phyloP scores from a whole-genome alignment of 2,329 filamentous ascomycete genomes.

The Tolypocladium inflatum region DNA sequence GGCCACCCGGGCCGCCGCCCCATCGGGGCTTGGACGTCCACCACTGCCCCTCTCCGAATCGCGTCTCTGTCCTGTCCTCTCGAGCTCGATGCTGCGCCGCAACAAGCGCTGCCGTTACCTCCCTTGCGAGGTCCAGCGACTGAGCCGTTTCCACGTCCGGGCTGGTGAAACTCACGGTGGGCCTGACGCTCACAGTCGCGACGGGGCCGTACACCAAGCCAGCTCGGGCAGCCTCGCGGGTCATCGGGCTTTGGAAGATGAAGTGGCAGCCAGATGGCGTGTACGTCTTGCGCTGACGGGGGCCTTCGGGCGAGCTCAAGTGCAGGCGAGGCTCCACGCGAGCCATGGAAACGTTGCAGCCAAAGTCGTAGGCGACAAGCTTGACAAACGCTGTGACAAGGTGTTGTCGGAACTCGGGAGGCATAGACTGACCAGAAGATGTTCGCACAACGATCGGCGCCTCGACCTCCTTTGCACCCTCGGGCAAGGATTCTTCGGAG shows the following conservation, averaged over 20 bases:
- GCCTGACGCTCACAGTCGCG: conserved; percentile 49
- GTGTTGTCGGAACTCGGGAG: conserved; percentile 45
- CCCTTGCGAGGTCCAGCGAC: conserved; percentile 50
- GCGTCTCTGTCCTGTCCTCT: conserved; percentile 44
- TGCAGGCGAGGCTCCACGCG: conserved; percentile 51
- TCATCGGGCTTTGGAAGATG: conserved; percentile 48
- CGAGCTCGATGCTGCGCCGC: conserved; percentile 55
- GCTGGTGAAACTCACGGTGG: conserved; percentile 39
- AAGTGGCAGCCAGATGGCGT: conserved; percentile 51
- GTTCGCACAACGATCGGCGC: conserved; percentile 25
- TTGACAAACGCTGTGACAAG: conserved; percentile 53
- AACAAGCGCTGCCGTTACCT: conserved; percentile 49
- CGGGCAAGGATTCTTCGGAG: neutral
- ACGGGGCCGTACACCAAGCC: conserved; percentile 54
- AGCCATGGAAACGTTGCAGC: conserved; percentile 48
- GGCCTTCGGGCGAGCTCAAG: conserved; percentile 29
- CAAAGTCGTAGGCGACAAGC: conserved; percentile 56
- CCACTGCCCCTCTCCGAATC: conserved; percentile 50
- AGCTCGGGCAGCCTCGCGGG: conserved; percentile 49
- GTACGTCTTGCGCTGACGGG: conserved; percentile 36
- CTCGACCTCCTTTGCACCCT: conserved; percentile 5
- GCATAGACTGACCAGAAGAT: conserved; percentile 44
- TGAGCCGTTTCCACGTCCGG: conserved; percentile 43
- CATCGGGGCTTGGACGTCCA: conserved; percentile 52
- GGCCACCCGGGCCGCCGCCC: conserved; percentile 53